Evolutionary conservation across 768 basidiomycete species (phyloP), one percentile per base, ranked within the genome.

Genomic region (Kwoniella europaea): DNA sequence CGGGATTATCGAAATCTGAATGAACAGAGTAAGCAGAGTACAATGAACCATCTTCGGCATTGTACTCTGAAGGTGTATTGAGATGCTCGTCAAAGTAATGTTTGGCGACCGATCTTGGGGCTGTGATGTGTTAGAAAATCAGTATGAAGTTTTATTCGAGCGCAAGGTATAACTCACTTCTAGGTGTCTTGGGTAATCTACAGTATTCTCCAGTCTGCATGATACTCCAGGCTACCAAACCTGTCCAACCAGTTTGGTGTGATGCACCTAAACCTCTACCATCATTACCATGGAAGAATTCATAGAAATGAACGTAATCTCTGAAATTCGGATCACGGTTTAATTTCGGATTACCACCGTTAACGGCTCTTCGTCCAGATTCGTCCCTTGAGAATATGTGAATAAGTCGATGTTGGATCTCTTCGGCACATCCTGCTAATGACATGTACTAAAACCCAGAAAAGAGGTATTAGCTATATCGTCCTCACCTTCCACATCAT

Each of bases 331-430:
- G 93, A 82, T 99, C 97, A 68, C 88, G 86, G 83, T 99, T 92
- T 74, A 99, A 85, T 82, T 90, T 92, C 44, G 88, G 86, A 78
- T 91, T 91, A 7, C 93, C 93, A 20, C 95, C 97, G 79, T 99
- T 98, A 18, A 91, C 91, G 0, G 97, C 94, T 52, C 97, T 87
- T 71, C 88, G 88, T 10, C 95, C 94, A 70, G 92, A 88, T 72
- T 88, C 83, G 80, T 99, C 96, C 29, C 94, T 89, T n/a, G 92
- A 90, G 79, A 99, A 99, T 77, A 99, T 94, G 83, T 98, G 94
- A 67, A 98, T 99, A 72, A 98, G 90, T n/a, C 97, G 91, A 81
- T 98, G 96, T 83, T 98, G 97, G 67, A 99, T 94, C 84, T 99
- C 97, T 79, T 98, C 96, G 5, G 97, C 94, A 20, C 96, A 94